Percentiles rank a stretch among this genome's conserved stretches.
Evolutionary conservation across 306 rosid species (phyloP).

Genomic region (Notholithocarpus densiflorus): DNA sequence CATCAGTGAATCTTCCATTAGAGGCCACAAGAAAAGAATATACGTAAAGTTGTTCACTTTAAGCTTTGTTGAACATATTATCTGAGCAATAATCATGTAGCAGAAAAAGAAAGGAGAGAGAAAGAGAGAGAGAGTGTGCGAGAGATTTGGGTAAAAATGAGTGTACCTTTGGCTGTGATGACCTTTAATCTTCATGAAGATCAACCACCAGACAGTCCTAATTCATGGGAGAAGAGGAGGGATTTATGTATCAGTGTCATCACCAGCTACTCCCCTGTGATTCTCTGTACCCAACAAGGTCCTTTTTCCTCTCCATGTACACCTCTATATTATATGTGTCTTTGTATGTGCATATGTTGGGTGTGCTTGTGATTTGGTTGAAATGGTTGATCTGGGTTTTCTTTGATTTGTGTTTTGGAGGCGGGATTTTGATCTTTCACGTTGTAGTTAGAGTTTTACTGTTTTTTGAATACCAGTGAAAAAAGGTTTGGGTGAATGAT

Average conservation of each 20-base stretch:
- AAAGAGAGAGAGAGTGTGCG: background rate
- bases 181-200: slow-evolving; percentile 96
- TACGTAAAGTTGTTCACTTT: background rate
- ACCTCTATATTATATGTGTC: background rate
- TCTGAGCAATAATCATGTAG: slow-evolving; percentile 27
- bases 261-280: slow-evolving; percentile 75
- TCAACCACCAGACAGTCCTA: slow-evolving; percentile 74
- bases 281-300: slow-evolving; percentile 98
- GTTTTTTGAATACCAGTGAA: background rate
- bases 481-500: slow-evolving; percentile 11
- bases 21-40: slow-evolving; percentile 15
- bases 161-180: slow-evolving; percentile 86
- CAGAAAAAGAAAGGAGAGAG: background rate
- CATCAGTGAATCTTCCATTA: background rate
- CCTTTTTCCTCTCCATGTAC: background rate
- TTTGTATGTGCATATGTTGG: background rate
- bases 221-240: slow-evolving; percentile 95
- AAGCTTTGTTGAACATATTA: background rate
- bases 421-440: slow-evolving; percentile 28
- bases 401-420: slow-evolving; percentile 24
- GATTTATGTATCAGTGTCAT: slow-evolving; percentile 84
- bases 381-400: slow-evolving; percentile 37
- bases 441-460: slow-evolving; percentile 22
- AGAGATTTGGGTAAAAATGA: slow-evolving; percentile 47
- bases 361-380: slow-evolving; percentile 23